These are phyloP conservation scores for Hylodesmum podocarpum DNA, from an alignment of 306 rosid species.

Conservation along the genomic window DNA sequence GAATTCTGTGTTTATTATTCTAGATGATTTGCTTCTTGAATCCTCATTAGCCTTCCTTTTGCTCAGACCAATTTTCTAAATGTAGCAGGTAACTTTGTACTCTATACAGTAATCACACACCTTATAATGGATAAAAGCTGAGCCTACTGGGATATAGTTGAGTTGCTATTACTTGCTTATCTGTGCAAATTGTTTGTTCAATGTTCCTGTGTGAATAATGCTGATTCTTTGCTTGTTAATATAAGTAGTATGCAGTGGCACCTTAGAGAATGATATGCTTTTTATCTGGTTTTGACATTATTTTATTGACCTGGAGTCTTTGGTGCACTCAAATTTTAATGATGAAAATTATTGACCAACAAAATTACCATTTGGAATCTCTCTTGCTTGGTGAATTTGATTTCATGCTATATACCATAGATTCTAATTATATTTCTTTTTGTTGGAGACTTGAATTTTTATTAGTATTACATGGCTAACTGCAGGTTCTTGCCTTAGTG, in stretches of 20 bases:
- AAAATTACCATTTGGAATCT: constrained; percentile 13
- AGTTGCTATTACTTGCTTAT: background rate
- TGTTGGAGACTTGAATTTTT: background rate
- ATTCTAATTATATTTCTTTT: background rate
- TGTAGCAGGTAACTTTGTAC: background rate
- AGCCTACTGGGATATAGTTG: background rate
- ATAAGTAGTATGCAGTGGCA: background rate
- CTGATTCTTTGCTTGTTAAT: background rate
- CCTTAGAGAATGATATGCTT: background rate
- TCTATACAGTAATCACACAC: background rate
- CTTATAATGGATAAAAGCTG: background rate
- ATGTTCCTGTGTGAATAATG: background rate
- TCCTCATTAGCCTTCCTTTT: background rate
- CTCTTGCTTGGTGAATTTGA: background rate
- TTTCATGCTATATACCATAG: background rate
- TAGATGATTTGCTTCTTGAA: background rate
- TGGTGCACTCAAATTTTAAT: background rate
- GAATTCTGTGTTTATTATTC: background rate
- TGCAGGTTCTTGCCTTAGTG: constrained; percentile 86
- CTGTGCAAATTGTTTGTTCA: background rate
- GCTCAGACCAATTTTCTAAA: background rate
- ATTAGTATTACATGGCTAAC: constrained; percentile 18
- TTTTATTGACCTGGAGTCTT: background rate
- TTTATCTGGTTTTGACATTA: background rate
- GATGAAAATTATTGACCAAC: background rate